Conservation (phyloP, 2,329 filamentous ascomycete genomes). For the Fonsecaea nubica region DNA sequence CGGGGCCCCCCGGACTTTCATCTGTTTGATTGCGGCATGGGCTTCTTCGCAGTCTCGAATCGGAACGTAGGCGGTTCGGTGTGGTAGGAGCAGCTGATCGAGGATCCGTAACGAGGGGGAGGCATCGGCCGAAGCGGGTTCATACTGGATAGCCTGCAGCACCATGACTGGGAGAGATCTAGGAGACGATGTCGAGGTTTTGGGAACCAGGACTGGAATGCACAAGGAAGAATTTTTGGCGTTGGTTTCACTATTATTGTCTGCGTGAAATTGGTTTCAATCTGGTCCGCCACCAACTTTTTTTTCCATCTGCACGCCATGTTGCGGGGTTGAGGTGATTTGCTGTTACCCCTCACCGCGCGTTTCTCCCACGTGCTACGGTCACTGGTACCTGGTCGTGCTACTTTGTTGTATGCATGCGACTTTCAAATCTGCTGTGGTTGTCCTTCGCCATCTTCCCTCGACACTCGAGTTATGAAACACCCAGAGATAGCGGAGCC, state of each 20-base stretch:
- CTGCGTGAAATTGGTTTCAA: background rate
- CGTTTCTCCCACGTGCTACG: background rate
- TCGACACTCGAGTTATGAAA: conserved; percentile 13
- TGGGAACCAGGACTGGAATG: background rate
- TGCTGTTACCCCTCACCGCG: conserved; percentile 14
- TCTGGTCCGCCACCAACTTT: conserved; percentile 1
- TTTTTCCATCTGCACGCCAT: conserved; percentile 18
- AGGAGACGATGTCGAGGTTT: background rate
- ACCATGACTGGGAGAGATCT: conserved; percentile 46
- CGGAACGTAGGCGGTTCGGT: conserved; percentile 63
- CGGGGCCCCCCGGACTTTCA: conserved; percentile 76
- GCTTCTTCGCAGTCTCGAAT: conserved; percentile 64
- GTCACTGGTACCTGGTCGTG: background rate
- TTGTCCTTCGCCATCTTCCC: background rate
- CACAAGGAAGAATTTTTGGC: background rate
- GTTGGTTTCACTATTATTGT: background rate
- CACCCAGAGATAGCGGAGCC: conserved; percentile 21
- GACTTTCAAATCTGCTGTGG: no score
- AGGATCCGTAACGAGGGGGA: conserved; percentile 59
- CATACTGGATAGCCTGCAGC: conserved; percentile 68
- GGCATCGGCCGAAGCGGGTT: conserved; percentile 50
- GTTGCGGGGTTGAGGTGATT: conserved; percentile 12
- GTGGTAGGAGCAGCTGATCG: conserved; percentile 68
- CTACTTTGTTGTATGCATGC: no score
- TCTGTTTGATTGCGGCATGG: conserved; percentile 70